Evolutionary conservation across 2,329 filamentous ascomycete genomes (phyloP).

Genomic region (Cytospora chrysosperma): DNA sequence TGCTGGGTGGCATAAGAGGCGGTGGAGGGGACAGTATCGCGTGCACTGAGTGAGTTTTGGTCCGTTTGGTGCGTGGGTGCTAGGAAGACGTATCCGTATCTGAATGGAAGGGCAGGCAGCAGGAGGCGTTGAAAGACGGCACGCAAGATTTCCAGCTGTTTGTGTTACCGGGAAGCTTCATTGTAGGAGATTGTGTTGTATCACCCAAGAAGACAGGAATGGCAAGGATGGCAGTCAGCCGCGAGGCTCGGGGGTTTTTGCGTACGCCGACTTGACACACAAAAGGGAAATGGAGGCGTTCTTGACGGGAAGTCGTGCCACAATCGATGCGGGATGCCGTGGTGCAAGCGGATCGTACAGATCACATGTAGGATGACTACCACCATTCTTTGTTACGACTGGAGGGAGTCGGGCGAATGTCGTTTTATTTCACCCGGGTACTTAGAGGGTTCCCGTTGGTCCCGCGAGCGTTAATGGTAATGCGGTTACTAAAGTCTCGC

Average conservation of each 20-base stretch:
- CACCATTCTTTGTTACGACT: no score
- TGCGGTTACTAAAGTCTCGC: background rate
- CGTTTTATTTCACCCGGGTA: background rate
- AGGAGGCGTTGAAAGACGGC: background rate
- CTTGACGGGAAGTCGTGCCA: background rate
- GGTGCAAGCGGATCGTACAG: conserved; percentile 1
- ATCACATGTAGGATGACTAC: background rate
- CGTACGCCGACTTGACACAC: background rate
- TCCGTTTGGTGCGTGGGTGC: background rate
- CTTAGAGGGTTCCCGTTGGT: background rate
- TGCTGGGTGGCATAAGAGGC: conserved; percentile 15
- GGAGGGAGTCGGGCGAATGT: background rate
- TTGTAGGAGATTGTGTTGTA: background rate
- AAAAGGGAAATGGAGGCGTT: background rate
- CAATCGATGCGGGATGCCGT: conserved; percentile 4
- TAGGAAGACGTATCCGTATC: background rate
- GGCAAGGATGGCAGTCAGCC: background rate
- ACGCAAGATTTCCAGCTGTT: background rate
- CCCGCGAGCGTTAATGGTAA: no score
- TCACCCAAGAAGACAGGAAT: background rate
- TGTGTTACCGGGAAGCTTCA: background rate
- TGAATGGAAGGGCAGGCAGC: background rate
- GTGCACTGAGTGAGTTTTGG: conserved; percentile 1
- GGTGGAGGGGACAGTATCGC: conserved; percentile 18
- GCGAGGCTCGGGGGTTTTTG: background rate